Evolutionary conservation across 257 asterid species (phyloP).

Genomic region (Rubia yunnanensis): DNA sequence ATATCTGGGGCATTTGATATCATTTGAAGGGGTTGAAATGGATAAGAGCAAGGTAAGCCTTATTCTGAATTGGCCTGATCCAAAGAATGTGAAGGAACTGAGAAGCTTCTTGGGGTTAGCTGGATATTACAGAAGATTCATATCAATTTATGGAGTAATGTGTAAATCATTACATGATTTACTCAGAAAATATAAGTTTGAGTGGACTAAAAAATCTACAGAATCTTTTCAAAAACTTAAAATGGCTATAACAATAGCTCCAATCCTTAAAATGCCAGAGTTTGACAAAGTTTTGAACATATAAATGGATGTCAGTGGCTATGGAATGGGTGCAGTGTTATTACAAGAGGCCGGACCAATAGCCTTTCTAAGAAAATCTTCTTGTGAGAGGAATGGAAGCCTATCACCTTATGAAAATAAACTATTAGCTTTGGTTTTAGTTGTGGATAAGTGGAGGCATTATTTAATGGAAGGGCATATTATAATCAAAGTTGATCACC

Average conservation of each 20-base stretch:
- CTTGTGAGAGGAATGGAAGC: background rate
- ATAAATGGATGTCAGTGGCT: background rate
- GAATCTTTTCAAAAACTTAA: background rate
- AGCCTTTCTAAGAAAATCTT: background rate
- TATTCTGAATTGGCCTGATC: background rate
- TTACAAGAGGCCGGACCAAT: background rate
- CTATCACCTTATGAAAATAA: background rate
- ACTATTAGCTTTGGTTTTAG: background rate
- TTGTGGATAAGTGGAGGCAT: background rate
- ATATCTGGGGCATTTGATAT: background rate
- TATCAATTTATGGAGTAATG: background rate
- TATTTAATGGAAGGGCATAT: background rate
- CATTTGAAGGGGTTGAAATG: background rate
- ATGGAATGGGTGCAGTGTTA: background rate
- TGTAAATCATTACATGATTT: background rate
- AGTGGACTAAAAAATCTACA: background rate
- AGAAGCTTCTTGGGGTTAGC: background rate
- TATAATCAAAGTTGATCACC: background rate
- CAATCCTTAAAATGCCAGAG: background rate
- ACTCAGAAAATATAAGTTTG: background rate
- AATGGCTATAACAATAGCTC: fast-evolving
- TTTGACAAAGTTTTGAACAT: background rate
- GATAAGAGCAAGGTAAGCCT: background rate
- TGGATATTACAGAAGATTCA: background rate
- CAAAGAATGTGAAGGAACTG: background rate